A percentile compares a stretch with the other conserved stretches of the same genome.
Conservation (phyloP, 176 grass and related monocot genomes). For the Calamus simplicifolius region DNA sequence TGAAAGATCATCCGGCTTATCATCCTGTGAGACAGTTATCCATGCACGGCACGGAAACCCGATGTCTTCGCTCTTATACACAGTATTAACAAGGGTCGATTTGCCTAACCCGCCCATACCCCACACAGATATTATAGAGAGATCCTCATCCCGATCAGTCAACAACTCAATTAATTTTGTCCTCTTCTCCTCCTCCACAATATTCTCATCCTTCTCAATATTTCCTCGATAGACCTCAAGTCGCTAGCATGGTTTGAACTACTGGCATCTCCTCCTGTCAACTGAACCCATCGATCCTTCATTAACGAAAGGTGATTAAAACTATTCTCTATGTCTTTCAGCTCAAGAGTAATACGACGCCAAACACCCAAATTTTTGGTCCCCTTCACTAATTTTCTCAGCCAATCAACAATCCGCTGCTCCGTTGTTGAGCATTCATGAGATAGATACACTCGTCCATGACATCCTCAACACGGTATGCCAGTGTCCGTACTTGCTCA, state of each 20-base stretch:
- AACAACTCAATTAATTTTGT: background rate
- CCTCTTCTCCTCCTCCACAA: background rate
- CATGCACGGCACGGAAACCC: no score
- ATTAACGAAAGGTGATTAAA: background rate
- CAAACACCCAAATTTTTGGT: no score
- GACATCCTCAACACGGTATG: constrained; percentile 27
- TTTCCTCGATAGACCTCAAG: no score
- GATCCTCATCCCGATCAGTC: background rate
- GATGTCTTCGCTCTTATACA: constrained; percentile 18
- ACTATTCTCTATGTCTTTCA: background rate
- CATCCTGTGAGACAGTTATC: no score
- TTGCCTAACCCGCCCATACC: constrained; percentile 20
- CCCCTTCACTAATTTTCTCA: no score
- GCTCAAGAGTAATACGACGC: no score
- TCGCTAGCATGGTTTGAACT: background rate
- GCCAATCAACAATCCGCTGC: no score
- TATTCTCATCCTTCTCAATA: background rate
- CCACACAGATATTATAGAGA: background rate
- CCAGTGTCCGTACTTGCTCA: constrained; percentile 17
- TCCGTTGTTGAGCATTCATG: no score
- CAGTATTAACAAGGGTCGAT: constrained; percentile 5
- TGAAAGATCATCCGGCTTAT: no score
- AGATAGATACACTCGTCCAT: constrained; percentile 26
- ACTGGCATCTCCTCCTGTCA: background rate
- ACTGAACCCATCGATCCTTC: background rate